Evolutionary conservation across 2,329 filamentous ascomycete genomes (phyloP).

Genomic region (Talaromyces sp.): DNA sequence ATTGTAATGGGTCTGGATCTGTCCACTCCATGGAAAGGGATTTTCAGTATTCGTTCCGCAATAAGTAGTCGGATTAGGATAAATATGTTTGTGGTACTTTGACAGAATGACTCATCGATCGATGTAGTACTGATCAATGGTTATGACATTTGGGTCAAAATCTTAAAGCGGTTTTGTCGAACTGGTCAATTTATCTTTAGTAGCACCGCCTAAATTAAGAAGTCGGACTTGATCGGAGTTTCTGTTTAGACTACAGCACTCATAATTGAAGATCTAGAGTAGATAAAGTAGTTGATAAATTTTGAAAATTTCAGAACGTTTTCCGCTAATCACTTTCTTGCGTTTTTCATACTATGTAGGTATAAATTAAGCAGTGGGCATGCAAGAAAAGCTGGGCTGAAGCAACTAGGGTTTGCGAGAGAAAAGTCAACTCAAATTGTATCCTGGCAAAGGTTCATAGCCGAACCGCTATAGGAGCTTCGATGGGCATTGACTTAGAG

Average conservation of each 20-base stretch:
- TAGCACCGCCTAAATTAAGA: background rate
- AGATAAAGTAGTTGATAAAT: background rate
- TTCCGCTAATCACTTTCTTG: background rate
- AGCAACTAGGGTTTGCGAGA: background rate
- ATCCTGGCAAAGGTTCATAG: background rate
- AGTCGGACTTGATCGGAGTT: background rate
- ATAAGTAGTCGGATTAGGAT: background rate
- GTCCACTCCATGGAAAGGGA: background rate
- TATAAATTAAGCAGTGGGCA: background rate
- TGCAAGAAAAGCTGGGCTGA: background rate
- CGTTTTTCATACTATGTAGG: background rate
- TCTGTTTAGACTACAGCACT: background rate
- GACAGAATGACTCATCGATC: background rate
- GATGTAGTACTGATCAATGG: background rate
- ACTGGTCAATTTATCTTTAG: background rate
- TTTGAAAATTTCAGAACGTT: background rate
- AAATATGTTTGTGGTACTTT: background rate
- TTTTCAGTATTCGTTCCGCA: background rate
- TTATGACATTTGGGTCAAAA: background rate
- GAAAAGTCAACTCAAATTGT: background rate
- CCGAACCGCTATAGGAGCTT: background rate
- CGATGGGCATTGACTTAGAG: background rate
- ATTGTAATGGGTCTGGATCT: constrained; percentile 1
- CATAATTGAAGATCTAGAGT: no score
- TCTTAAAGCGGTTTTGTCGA: background rate